Conservation (phyloP, 2,329 filamentous ascomycete genomes). For the Colletotrichum sp. region DNA sequence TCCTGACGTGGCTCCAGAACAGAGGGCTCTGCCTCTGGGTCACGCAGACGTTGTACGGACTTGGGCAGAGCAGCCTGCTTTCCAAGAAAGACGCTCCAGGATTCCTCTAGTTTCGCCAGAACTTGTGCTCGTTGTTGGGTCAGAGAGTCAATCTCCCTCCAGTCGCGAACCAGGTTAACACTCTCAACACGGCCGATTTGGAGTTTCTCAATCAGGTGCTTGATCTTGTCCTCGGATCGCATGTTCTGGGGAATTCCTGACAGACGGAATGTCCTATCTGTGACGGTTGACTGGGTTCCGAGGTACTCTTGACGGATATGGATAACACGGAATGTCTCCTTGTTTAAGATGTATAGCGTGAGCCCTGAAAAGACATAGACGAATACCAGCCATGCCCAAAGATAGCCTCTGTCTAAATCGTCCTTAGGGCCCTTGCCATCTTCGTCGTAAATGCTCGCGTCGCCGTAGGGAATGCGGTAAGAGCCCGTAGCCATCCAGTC, state of each 20-base stretch:
- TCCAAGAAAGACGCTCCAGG: constrained; percentile 80
- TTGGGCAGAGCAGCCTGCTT: constrained; percentile 47
- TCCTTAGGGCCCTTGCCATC: constrained; percentile 36
- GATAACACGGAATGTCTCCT: constrained; percentile 85
- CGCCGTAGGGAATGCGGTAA: neutral
- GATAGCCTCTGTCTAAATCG: constrained; percentile 54
- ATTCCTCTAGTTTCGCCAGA: constrained; percentile 77
- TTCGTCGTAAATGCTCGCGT: constrained; percentile 24
- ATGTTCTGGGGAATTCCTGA: constrained; percentile 85
- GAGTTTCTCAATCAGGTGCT: constrained; percentile 83
- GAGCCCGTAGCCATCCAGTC: neutral
- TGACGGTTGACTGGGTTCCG: constrained; percentile 92
- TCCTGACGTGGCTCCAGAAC: constrained; percentile 21
- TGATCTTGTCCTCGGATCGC: constrained; percentile 81
- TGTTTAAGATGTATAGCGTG: constrained; percentile 81
- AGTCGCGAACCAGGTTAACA: constrained; percentile 85
- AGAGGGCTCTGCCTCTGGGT: constrained; percentile 19
- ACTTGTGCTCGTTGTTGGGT: constrained; percentile 69
- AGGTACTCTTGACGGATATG: constrained; percentile 87
- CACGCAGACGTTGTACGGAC: constrained; percentile 30
- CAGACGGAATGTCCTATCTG: constrained; percentile 89
- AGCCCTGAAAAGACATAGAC: constrained; percentile 89
- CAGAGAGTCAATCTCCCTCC: constrained; percentile 79
- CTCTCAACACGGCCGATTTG: constrained; percentile 89
- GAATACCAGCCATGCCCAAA: constrained; percentile 96